A percentile compares a stretch with the other conserved stretches of the same genome.
phyloP scores from a whole-genome alignment of 1,139 yeast species.

The Magnusiomyces suaveolens region DNA sequence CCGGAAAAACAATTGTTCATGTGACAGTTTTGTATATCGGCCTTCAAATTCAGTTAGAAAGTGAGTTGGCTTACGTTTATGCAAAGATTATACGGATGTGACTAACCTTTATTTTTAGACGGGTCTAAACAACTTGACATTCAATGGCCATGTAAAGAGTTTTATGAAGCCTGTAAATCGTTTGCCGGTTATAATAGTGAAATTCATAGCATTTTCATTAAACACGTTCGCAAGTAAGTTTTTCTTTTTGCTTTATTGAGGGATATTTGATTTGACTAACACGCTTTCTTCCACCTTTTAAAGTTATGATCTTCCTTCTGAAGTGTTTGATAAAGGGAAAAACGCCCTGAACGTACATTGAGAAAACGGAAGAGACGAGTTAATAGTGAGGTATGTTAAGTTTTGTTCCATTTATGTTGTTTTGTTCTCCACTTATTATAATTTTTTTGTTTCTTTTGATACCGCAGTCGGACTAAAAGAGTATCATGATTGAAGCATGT shows the following conservation, averaged over 20 bases:
- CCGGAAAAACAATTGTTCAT: slow-evolving; percentile 38
- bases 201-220: slow-evolving; percentile 48
- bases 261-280: slow-evolving; percentile 15
- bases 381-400: slow-evolving; percentile 1
- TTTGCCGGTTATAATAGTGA: slow-evolving; percentile 59
- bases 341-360: slow-evolving; percentile 3
- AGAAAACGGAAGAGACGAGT: slow-evolving; percentile 2
- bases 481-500: too few species aligned
- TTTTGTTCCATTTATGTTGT: neutral
- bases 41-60: slow-evolving; percentile 49
- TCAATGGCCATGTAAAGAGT: slow-evolving; percentile 85
- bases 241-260: neutral
- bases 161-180: slow-evolving; percentile 64
- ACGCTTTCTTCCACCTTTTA: slow-evolving; percentile 36
- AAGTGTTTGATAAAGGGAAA: slow-evolving; percentile 76
- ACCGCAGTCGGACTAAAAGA: too few species aligned
- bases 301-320: slow-evolving; percentile 67
- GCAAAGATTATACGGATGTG: too few species aligned
- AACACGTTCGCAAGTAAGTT: slow-evolving; percentile 54
- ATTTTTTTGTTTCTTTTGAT: too few species aligned
- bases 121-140: slow-evolving; percentile 56
- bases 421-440: too few species aligned
- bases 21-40: slow-evolving; percentile 77
- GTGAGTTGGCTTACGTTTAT: too few species aligned
- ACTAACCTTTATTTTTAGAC: slow-evolving; percentile 14